Conservation (phyloP, 1,139 yeast genomes). For the Blastobotrys aristatus region DNA sequence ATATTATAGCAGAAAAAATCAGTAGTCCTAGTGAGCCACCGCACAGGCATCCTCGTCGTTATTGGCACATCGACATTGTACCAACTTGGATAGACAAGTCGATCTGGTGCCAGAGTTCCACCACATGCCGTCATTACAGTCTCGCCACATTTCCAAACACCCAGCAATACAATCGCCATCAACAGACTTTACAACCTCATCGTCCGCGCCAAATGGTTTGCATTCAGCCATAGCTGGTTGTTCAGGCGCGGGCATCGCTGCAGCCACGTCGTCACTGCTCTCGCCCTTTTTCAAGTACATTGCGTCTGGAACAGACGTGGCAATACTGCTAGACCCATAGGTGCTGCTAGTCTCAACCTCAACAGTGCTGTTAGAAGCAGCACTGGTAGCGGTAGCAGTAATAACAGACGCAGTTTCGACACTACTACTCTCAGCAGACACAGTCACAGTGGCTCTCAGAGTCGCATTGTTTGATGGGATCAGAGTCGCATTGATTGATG, state of each 20-base stretch:
- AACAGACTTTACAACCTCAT: slow-evolving; percentile 17
- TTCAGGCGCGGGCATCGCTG: neutral
- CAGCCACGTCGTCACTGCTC: neutral
- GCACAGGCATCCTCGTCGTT: slow-evolving; percentile 15
- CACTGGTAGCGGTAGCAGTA: neutral
- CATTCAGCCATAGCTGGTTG: slow-evolving; percentile 8
- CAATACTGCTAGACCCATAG: too few relatives aligned
- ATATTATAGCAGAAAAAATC: neutral
- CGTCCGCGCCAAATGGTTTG: slow-evolving; percentile 16
- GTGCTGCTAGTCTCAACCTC: neutral
- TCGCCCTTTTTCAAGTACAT: neutral
- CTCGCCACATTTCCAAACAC: slow-evolving; percentile 19
- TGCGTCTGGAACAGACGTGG: neutral
- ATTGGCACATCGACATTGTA: slow-evolving; percentile 26
- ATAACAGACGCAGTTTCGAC: neutral
- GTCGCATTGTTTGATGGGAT: neutral
- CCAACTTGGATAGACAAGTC: slow-evolving; percentile 20
- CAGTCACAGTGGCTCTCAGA: neutral
- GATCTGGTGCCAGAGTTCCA: slow-evolving; percentile 15
- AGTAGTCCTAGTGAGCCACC: neutral
- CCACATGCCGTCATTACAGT: slow-evolving; percentile 15
- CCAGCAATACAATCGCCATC: slow-evolving; percentile 26
- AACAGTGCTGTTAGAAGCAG: slow-evolving; percentile 1
- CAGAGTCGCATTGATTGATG: neutral
- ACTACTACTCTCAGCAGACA: neutral